These are phyloP conservation scores for Pichia sp. DNA, from an alignment of 1,139 yeast species.

Conservation along the genomic window DNA sequence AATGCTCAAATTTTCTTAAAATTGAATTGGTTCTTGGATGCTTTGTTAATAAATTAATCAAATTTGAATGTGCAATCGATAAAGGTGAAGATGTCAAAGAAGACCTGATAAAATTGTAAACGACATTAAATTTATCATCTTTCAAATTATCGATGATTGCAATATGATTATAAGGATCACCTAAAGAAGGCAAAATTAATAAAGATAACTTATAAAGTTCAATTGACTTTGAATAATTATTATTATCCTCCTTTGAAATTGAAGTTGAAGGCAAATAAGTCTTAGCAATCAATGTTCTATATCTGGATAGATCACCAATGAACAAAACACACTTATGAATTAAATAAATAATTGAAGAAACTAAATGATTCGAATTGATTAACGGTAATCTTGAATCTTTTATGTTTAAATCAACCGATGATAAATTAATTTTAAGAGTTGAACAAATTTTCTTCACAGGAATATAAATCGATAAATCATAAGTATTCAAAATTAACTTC, in stretches of 20 bases:
- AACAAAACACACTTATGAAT: conserved; percentile 50
- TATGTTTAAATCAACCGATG: background rate
- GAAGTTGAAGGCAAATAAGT: conserved; percentile 36
- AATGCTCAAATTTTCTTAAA: conserved; percentile 23
- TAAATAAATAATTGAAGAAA: conserved; percentile 39
- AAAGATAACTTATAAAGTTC: conserved; percentile 48
- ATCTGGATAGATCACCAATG: conserved; percentile 57
- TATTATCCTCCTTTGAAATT: conserved; percentile 34
- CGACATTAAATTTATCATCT: conserved; percentile 35
- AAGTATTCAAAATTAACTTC: conserved; percentile 35
- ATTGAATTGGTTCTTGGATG: conserved; percentile 23
- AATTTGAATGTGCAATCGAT: conserved; percentile 38
- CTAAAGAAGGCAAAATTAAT: conserved; percentile 53
- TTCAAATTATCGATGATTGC: conserved; percentile 48
- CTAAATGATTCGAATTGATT: conserved; percentile 11
- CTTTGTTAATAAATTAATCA: conserved; percentile 27
- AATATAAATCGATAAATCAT: conserved; percentile 32
- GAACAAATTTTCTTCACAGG: conserved; percentile 32
- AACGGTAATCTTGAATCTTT: conserved; percentile 11
- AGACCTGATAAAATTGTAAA: conserved; percentile 53
- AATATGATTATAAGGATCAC: conserved; percentile 60
- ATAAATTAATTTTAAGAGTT: conserved; percentile 23
- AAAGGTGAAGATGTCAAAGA: conserved; percentile 48
- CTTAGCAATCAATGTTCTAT: conserved; percentile 42
- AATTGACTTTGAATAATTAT: conserved; percentile 39